phyloP scores from a whole-genome alignment of 2,329 filamentous ascomycete species.

The Arachnopeziza araneosa region DNA sequence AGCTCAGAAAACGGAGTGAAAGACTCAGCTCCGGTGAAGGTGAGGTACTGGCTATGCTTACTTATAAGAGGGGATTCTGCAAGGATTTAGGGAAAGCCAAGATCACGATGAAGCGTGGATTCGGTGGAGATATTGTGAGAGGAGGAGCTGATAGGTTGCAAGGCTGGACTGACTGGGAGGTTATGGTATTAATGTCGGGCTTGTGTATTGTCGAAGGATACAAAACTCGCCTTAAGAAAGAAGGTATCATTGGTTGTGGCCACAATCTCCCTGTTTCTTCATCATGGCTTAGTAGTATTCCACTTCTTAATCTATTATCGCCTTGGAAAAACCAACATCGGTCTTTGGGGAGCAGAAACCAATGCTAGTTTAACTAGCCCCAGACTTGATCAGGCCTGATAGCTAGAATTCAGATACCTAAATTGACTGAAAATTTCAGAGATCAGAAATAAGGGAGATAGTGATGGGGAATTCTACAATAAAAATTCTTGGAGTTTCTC shows the following conservation, averaged over 20 bases:
- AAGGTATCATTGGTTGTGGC: neutral
- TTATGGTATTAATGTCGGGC: neutral
- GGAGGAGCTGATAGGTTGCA: neutral
- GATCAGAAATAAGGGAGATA: too few species aligned
- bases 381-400: too few species aligned
- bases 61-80: neutral
- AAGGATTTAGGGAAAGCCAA: neutral
- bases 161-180: neutral
- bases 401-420: too few species aligned
- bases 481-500: too few species aligned
- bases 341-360: too few species aligned
- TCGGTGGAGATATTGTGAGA: neutral
- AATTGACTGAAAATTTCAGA: too few species aligned
- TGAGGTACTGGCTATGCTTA: neutral
- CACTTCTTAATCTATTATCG: too few species aligned
- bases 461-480: too few species aligned
- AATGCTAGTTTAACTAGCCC: too few species aligned
- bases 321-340: too few species aligned
- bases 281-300: neutral
- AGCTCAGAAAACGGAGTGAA: neutral
- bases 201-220: neutral
- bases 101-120: neutral
- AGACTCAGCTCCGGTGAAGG: neutral
- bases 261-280: neutral
- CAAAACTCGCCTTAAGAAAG: neutral